Evolutionary conservation across 73 alveolate genomes (phyloP).

Genomic region (Stentor coeruleus): DNA sequence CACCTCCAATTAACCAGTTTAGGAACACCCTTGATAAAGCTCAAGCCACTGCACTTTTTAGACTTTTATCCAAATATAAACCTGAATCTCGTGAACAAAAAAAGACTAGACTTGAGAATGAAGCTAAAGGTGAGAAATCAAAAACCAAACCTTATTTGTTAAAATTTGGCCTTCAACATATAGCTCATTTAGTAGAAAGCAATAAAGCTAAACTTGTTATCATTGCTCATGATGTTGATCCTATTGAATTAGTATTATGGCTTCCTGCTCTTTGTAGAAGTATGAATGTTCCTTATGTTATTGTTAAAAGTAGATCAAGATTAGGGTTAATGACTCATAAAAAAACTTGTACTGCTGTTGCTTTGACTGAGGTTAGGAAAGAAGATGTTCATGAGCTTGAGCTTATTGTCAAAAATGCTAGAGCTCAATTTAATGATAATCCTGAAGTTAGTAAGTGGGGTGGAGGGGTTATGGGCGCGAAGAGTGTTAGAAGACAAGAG

Average conservation of each 20-base stretch:
- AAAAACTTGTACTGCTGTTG: constrained; percentile 95
- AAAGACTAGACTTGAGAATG: constrained; percentile 79
- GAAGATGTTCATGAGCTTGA: too few relatives aligned
- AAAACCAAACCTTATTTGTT: constrained; percentile 68
- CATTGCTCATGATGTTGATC: constrained; percentile 97
- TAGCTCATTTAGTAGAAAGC: constrained; percentile 89
- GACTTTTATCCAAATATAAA: constrained; percentile 64
- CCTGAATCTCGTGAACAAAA: constrained; percentile 91
- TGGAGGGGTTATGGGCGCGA: too few relatives aligned
- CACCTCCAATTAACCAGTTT: constrained; percentile 91
- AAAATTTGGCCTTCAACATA: constrained; percentile 95
- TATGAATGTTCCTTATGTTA: constrained; percentile 90
- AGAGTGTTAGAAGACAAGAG: too few relatives aligned
- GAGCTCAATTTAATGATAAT: too few relatives aligned
- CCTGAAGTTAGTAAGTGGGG: too few relatives aligned
- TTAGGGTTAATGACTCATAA: constrained; percentile 92
- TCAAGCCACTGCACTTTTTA: constrained; percentile 58
- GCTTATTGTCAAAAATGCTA: too few relatives aligned
- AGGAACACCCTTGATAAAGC: constrained; percentile 41
- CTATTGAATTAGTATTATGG: constrained; percentile 91
- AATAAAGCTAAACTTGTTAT: constrained; percentile 93
- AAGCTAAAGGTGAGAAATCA: too few relatives aligned
- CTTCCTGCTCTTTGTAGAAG: constrained; percentile 96
- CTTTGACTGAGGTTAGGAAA: constrained; percentile 96
- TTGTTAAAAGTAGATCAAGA: constrained; percentile 91